Conservation (phyloP, 345 rosid genomes). For the Viola odorata region DNA sequence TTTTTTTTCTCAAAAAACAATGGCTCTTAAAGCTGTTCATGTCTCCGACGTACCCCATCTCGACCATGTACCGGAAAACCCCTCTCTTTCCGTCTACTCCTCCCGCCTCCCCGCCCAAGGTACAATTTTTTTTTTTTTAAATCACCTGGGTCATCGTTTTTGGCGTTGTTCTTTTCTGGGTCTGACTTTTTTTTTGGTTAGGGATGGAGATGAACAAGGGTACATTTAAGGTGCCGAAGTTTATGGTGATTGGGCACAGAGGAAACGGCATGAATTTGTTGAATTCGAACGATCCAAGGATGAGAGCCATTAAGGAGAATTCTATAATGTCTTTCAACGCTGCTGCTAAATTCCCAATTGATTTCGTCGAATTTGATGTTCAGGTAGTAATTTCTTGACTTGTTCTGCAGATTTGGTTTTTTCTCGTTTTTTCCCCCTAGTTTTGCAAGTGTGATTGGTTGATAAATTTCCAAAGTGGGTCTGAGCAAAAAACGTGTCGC, state of each 20-base stretch:
- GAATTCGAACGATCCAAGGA: conserved; percentile 56
- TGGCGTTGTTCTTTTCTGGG: neutral
- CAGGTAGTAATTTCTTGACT: conserved; percentile 45
- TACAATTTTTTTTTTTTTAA: neutral
- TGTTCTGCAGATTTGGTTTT: neutral
- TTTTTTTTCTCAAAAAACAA: neutral
- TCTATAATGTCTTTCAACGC: conserved; percentile 67
- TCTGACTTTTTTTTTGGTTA: neutral
- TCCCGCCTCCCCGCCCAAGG: conserved; percentile 34
- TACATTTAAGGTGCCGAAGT: conserved; percentile 46
- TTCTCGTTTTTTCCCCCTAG: neutral
- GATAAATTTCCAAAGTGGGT: neutral
- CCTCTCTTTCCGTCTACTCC: conserved; percentile 35
- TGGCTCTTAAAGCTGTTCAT: conserved; percentile 85
- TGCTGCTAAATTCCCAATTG: conserved; percentile 66
- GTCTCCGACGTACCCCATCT: conserved; percentile 76
- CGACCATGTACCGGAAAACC: conserved; percentile 56
- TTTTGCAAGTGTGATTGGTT: neutral
- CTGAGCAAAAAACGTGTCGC: too few relatives aligned
- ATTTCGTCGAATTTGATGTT: conserved; percentile 95
- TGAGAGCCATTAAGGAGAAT: conserved; percentile 70
- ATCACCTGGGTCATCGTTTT: neutral
- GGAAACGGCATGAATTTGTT: conserved; percentile 86
- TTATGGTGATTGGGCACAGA: conserved; percentile 77
- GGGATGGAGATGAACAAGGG: conserved; percentile 32